Evolutionary conservation across 2,329 filamentous ascomycete genomes (phyloP).

Genomic region (Rhexocercosporidium sp.): DNA sequence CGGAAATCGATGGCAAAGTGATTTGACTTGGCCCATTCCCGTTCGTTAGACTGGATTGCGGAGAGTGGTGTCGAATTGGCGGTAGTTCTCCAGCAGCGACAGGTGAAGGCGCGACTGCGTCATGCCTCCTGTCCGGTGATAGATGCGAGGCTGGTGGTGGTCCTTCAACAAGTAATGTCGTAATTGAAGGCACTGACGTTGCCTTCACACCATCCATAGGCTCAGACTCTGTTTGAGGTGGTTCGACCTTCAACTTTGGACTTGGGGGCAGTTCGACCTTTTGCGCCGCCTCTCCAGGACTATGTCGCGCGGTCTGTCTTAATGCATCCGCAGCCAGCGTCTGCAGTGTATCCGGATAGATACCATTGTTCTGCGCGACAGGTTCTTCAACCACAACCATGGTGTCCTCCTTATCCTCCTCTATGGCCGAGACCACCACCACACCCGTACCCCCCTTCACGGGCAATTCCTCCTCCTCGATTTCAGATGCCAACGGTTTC

Average conservation of each 20-base stretch:
- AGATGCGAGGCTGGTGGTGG: constrained; percentile 14
- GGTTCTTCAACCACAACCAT: constrained; percentile 28
- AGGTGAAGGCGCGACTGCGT: constrained; percentile 22
- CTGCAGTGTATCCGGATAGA: constrained; percentile 21
- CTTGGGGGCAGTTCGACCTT: constrained; percentile 5
- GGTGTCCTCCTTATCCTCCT: constrained; percentile 36
- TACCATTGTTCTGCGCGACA: constrained; percentile 16
- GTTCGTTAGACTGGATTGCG: constrained; percentile 36
- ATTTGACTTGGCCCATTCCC: constrained; percentile 34
- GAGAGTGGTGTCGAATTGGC: constrained; percentile 37
- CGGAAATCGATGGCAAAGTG: constrained; percentile 41
- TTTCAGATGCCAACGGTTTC: constrained; percentile 55
- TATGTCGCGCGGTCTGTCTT: constrained; percentile 20
- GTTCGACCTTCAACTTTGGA: background rate
- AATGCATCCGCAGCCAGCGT: constrained; percentile 22
- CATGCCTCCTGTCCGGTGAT: constrained; percentile 30
- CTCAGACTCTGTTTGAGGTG: constrained; percentile 16
- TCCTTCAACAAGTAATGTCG: constrained; percentile 18
- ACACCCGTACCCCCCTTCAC: constrained; percentile 30
- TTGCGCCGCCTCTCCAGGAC: constrained; percentile 15
- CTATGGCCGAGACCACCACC: constrained; percentile 34
- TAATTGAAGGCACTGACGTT: constrained; percentile 31
- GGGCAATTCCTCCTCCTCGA: constrained; percentile 47
- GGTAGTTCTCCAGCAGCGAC: constrained; percentile 34
- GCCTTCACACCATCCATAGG: constrained; percentile 31